Evolutionary conservation across 768 basidiomycete genomes (phyloP).

Genomic region (Collybia mongolica): DNA sequence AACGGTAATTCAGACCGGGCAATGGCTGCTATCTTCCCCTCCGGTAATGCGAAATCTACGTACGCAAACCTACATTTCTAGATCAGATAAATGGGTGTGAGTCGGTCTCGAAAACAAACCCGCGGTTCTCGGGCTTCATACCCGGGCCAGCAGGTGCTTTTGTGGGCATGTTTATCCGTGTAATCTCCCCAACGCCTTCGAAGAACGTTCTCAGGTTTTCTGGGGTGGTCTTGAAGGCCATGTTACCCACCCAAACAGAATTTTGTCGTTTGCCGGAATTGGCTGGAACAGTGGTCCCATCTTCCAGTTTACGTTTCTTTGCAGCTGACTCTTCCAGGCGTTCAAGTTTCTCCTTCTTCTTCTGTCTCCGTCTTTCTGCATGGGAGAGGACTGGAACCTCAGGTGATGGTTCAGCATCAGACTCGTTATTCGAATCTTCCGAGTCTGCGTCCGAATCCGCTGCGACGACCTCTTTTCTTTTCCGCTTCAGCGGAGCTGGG

Average conservation of each 20-base stretch:
- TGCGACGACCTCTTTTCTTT: constrained; percentile 20
- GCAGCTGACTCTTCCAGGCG: constrained; percentile 22
- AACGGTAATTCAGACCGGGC: constrained; percentile 77
- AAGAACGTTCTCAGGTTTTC: constrained; percentile 74
- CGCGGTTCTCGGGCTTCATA: constrained; percentile 67
- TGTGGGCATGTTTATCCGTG: constrained; percentile 83
- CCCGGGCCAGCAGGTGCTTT: constrained; percentile 52
- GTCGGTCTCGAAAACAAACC: constrained; percentile 46
- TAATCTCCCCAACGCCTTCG: constrained; percentile 69
- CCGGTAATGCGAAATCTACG: constrained; percentile 84
- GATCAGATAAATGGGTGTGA: not conserved
- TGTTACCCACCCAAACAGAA: constrained; percentile 95
- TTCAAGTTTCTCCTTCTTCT: constrained; percentile 38
- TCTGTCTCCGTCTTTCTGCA: constrained; percentile 66
- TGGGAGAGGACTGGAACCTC: constrained; percentile 67
- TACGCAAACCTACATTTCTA: constrained; percentile 78
- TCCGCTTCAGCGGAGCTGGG: constrained; percentile 24
- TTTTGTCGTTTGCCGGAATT: constrained; percentile 61
- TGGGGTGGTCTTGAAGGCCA: constrained; percentile 85
- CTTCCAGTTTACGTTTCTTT: constrained; percentile 50
- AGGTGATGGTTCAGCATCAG: constrained; percentile 21
- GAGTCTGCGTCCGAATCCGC: constrained; percentile 12
- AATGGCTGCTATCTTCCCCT: constrained; percentile 75
- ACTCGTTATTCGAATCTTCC: constrained; percentile 17
- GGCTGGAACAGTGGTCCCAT: constrained; percentile 30